These are phyloP conservation scores for Acanthamoeba sp. DNA, from an alignment of 208 protist genomes.

Conservation along the genomic window DNA sequence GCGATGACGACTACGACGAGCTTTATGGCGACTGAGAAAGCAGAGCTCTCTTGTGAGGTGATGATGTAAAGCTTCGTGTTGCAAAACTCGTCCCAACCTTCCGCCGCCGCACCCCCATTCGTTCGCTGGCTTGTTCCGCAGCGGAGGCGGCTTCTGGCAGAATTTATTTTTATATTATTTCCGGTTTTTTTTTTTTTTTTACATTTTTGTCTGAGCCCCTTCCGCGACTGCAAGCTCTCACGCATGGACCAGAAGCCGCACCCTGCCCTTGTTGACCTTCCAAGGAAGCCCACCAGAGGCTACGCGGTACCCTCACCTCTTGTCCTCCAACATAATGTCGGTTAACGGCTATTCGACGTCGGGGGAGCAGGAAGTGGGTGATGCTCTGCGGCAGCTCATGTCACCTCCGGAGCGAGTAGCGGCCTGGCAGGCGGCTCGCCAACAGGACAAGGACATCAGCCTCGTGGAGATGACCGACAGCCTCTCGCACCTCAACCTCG, in stretches of 20 bases:
- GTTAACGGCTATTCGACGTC: background rate
- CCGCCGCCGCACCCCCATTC: no score
- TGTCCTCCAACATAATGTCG: background rate
- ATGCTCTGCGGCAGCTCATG: slow-evolving; percentile 22
- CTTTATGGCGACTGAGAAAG: background rate
- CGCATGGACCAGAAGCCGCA: background rate
- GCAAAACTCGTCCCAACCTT: no score
- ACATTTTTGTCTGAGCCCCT: background rate
- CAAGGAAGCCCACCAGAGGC: background rate
- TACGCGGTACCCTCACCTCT: background rate
- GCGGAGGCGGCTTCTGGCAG: no score
- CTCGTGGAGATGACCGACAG: slow-evolving; percentile 53
- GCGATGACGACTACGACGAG: background rate
- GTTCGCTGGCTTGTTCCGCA: no score
- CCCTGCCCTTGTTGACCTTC: background rate
- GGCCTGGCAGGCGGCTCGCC: background rate
- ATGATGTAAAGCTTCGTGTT: no score
- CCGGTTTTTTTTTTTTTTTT: background rate
- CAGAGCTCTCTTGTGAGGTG: no score
- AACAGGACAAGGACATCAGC: slow-evolving; percentile 25
- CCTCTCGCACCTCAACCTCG: background rate
- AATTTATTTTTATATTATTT: background rate
- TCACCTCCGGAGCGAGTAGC: background rate
- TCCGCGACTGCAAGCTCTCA: no score
- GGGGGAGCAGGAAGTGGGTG: background rate